Conservation (phyloP, 2,329 filamentous ascomycete species). For the Stachybotrys echinatus region DNA sequence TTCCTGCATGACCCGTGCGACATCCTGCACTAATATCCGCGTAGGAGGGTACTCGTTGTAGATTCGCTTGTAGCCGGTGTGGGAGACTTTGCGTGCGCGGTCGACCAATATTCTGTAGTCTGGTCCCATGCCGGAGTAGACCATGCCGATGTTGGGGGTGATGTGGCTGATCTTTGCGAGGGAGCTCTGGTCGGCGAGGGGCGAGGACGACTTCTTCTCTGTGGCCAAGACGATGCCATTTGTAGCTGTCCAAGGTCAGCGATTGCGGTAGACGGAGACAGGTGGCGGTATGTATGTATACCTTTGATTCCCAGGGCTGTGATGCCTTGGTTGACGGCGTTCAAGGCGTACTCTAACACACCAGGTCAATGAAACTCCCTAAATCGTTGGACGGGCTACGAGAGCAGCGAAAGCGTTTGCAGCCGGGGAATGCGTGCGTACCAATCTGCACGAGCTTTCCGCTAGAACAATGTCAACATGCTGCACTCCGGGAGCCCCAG, state of each 20-base stretch:
- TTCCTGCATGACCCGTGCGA: constrained; percentile 97
- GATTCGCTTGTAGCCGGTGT: constrained; percentile 98
- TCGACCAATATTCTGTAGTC: constrained; percentile 98
- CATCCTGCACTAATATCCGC: constrained; percentile 97
- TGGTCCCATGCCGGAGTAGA: constrained; percentile 98
- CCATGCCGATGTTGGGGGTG: constrained; percentile 99
- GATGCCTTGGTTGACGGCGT: constrained; percentile 98
- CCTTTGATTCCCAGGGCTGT: constrained; percentile 98
- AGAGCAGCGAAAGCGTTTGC: background rate
- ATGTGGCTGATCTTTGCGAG: constrained; percentile 97
- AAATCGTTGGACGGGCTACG: background rate
- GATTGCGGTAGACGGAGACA: background rate
- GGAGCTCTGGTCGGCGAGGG: constrained; percentile 90
- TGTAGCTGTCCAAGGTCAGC: constrained; percentile 59
- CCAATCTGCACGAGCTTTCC: constrained; percentile 99
- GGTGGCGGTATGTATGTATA: constrained; percentile 30
- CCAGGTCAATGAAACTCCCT: background rate
- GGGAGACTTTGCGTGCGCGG: constrained; percentile 95
- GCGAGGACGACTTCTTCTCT: constrained; percentile 98
- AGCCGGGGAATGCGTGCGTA: constrained; percentile 15
- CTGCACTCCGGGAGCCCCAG: too few relatives aligned
- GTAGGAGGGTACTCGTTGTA: constrained; percentile 99
- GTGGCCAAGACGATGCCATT: constrained; percentile 98
- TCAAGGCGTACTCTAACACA: constrained; percentile 86
- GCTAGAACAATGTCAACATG: constrained; percentile 52